Base-by-base conservation (phyloP, 169 alveolate genomes). In the Eimeria acervulina region DNA sequence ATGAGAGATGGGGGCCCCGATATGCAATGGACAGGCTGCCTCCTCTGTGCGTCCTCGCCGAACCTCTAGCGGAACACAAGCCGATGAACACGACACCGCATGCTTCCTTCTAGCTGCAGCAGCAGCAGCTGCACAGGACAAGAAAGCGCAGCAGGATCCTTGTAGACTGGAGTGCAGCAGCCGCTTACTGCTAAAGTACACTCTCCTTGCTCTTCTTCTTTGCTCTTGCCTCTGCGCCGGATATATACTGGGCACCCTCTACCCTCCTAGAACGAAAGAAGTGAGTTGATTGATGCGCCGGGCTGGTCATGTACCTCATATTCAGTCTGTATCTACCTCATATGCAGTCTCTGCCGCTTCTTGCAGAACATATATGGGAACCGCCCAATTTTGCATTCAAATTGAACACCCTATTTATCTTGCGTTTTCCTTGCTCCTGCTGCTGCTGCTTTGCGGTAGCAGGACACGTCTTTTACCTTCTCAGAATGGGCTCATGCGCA, bases 31-130 rank as follows among this genome's bases (percentile, higher is more conserved):
- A 84, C 76, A 31, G 76, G 72, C 36, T 74, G 85, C 55, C 85
- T 74, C 85, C 55, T 74, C 55, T 40, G 85, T 74, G 59, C 85
- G 85, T 74, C 59, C 85, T 74, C 85, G 85, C 59, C 85, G 85
- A 6, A 74, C 85, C 21, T 74, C 85, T 40, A 42, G 31, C 40
- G 55, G 36, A 74, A 38, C 55, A 36, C 85, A 74, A 38, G 36
- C 59, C 36, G 85, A 21, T 40, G 55, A 42, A 8, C 40, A n/a
- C 42, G 78, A 66, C 78, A 21, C 78, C 19, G 19, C 28, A 0
- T 66, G 40, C 78, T 66, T 28, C 85, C 28, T 19, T 21, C 59
- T 21, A 19, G 85, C 85, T 74, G 85, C 59, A 38, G 85, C 78
- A 7, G 52, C 59, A 13, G 52, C 85, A 8, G 59, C 83, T 8